Conservation (phyloP, 2,329 filamentous ascomycete genomes). For the Metarhizium rileyi region DNA sequence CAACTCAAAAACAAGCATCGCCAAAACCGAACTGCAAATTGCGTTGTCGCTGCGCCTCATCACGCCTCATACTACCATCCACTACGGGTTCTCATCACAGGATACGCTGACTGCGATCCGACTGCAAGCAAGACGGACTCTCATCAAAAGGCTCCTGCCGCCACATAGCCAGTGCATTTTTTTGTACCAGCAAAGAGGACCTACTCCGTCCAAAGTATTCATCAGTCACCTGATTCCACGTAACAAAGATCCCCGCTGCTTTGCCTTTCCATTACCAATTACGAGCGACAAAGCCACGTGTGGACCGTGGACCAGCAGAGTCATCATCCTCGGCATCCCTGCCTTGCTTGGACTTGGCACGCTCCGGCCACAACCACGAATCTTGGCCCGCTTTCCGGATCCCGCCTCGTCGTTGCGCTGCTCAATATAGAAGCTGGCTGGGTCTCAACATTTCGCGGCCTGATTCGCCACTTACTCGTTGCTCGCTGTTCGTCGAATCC, state of each 20-base stretch:
- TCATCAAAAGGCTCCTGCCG: neutral
- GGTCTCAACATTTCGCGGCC: neutral
- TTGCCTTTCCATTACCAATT: neutral
- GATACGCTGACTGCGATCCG: neutral
- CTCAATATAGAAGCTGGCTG: neutral
- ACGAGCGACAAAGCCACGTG: conserved; percentile 4
- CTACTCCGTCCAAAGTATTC: neutral
- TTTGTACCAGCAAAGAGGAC: neutral
- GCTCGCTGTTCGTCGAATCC: neutral
- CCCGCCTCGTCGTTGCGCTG: too few relatives aligned
- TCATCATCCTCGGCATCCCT: too few relatives aligned
- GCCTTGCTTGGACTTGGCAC: conserved; percentile 1
- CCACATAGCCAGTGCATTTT: neutral
- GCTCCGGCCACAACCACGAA: conserved; percentile 8
- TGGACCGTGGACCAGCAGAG: too few relatives aligned
- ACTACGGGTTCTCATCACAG: neutral
- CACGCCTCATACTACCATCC: neutral
- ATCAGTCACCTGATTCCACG: neutral
- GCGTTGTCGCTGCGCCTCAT: neutral
- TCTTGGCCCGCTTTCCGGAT: neutral
- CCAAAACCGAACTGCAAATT: neutral
- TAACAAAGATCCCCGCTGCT: neutral
- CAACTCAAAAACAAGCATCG: neutral
- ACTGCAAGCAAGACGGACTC: neutral
- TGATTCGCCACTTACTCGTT: neutral